Evolutionary conservation across 805 yeast genomes (phyloP), one percentile per base, ranked within the genome.

Genomic region (Vanderwaltozyma tropicalis): DNA sequence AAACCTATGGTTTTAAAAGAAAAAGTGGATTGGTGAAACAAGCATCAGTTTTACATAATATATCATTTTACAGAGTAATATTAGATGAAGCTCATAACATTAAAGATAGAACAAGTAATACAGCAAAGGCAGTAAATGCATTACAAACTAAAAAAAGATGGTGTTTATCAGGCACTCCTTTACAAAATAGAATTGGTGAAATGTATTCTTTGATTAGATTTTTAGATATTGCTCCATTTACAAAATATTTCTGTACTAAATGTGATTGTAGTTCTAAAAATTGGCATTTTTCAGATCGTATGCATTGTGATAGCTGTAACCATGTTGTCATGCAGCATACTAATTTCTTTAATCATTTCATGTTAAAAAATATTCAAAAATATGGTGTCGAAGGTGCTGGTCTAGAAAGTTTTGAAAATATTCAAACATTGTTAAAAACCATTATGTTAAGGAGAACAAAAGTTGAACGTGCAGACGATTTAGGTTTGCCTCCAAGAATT

Each of bases 81-180:
- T 64, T 92, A 36, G 99, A 92, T 62, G 99, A 92, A 57, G 98
- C 98, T 1, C 99, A 92, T 57, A 89, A 89, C 53, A 89, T 92
- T 66, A 92, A 92, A 55, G 97, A 92, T 58, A 71, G 97, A 41
- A 87, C 87, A 39, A 79, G 92, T 38, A 89, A 89, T 19, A 92
- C 98, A 0, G 88, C 97, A 0, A 78, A 82, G 48, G 95, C 97
- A 2, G 96, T 94, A 1, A 85, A 84, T 54, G 66, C 68, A 41
- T 61, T 92, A 40, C 63, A 69, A 24, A 76, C 94, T 9, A 66
- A 76, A 37, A 84, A 86, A 50, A 64, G 94, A 46, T 84, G 95
- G 82, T 92, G 99, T 61, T 59, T 92, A 22, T 76, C 95, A 4
- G 99, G 99, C 48, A 92, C 99, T 0, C 98, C 99, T 1, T 66